Evolutionary conservation across 1,139 yeast species (phyloP).

Genomic region (Candida sp.): DNA sequence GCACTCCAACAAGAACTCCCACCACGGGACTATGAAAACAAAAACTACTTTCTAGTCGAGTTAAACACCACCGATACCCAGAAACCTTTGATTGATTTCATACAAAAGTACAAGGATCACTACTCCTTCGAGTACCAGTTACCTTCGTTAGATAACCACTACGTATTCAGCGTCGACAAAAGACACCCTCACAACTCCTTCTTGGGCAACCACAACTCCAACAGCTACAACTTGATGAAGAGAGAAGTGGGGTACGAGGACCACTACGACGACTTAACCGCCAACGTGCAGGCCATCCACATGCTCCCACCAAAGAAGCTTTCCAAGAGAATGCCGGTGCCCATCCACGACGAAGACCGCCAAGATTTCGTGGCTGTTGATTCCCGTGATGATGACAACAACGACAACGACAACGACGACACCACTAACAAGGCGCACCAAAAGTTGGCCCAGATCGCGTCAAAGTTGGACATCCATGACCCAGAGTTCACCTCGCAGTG

Average conservation of each 20-base stretch:
- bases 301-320: constrained; percentile 52
- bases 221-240: constrained; percentile 27
- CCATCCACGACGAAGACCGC: constrained; percentile 19
- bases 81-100: constrained; percentile 34
- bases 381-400: not conserved
- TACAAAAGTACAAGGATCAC: constrained; percentile 33
- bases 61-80: constrained; percentile 35
- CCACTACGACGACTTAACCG: constrained; percentile 30
- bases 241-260: constrained; percentile 30
- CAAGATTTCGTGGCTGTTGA: too few relatives aligned
- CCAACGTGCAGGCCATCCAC: constrained; percentile 45
- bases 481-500: constrained; percentile 86
- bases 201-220: constrained; percentile 42
- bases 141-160: constrained; percentile 60
- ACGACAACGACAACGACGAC: not conserved
- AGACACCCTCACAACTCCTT: constrained; percentile 33
- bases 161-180: constrained; percentile 61
- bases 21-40: constrained; percentile 38
- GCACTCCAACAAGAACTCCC: constrained; percentile 21
- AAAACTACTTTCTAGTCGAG: constrained; percentile 64
- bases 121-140: constrained; percentile 60
- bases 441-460: constrained; percentile 37
- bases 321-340: constrained; percentile 49
- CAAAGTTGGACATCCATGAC: constrained; percentile 70
- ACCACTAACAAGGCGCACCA: constrained; percentile 11